Conservation (phyloP, 371 early-diverging fungal species). For the Phascolomyces articulosus region DNA sequence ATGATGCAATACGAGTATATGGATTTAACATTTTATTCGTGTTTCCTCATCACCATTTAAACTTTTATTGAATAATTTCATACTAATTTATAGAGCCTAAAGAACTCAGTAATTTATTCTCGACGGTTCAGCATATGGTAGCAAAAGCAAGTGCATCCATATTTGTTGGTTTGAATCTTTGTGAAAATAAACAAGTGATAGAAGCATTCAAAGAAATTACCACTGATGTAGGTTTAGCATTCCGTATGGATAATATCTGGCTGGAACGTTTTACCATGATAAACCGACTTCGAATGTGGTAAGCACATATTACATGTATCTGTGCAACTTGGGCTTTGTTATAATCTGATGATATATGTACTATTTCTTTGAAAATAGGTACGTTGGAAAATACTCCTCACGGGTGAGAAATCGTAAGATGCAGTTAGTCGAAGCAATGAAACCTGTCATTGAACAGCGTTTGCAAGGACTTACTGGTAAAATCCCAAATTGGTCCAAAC, state of each 20-base stretch:
- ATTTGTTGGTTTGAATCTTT: constrained; percentile 19
- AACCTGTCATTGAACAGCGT: constrained; percentile 14
- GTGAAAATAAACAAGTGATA: constrained; percentile 12
- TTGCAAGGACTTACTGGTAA: background rate
- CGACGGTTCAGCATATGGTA: constrained; percentile 11
- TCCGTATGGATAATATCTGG: constrained; percentile 7
- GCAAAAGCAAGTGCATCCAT: constrained; percentile 19
- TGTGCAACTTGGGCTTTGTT: too few species aligned
- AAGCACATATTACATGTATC: background rate
- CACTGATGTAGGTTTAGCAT: constrained; percentile 13
- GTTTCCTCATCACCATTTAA: too few species aligned
- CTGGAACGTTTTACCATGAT: constrained; percentile 8
- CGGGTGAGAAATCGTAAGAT: background rate
- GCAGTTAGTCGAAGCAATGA: constrained; percentile 11
- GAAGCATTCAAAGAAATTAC: constrained; percentile 21
- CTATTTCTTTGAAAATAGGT: too few species aligned
- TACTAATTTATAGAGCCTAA: background rate
- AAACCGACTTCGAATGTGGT: constrained; percentile 11
- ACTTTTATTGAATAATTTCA: background rate
- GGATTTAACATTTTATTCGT: too few species aligned
- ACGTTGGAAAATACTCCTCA: constrained; percentile 13
- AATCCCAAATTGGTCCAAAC: background rate
- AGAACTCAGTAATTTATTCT: background rate
- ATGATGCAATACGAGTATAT: too few species aligned
- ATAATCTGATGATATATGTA: too few species aligned